Base-by-base conservation (phyloP, 148 eudicot species). In the Nyssa sinensis region DNA sequence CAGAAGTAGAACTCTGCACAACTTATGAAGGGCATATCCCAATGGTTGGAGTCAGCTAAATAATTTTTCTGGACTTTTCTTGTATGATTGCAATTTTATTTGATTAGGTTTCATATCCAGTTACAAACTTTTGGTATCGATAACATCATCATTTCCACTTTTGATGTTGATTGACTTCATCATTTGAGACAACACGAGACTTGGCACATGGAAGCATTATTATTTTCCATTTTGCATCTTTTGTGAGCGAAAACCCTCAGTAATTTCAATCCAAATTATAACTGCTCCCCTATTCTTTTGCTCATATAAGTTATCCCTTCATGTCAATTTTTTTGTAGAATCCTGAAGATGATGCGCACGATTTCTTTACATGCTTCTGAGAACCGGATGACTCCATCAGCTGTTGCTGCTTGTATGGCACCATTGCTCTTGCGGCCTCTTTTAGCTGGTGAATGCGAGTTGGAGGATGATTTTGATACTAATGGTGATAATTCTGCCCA, bases 401-500 rank as follows among this genome's bases (percentile, higher is more conserved):
- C 97, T 74, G 94, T 95, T 79, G 97, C 99, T 80, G 97, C 97
- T 82, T 95, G 99, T 81, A 95, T 95, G 99, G 99, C 99, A 55
- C 99, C 99, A 60, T 91, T 95, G 81, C 99, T 95, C 77, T 76
- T 95, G 62, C 94, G 97, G 32, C 99, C 99, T 74, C 99, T 95
- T 80, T 81, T 95, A 77, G 97, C 99, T 19, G 99, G 97, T 74
- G 98, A 94, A 81, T 94, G 98, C 76, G 98, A 92, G 79, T 67
- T 90, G 83, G 97, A 92, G 70, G 98, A 94, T 77, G 97, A 92
- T 84, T 90, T 88, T 77, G 93, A 93, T 62, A 71, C 73, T 58
- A 88, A 87, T 59, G 91, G 90, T 84, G 99, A 95, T 68, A 93
- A 85, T 82, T 90, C 97, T 55, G 99, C 94, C 25, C 99, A 93